Evolutionary conservation across 768 basidiomycete species (phyloP).

Genomic region (Lactarius evosmus): DNA sequence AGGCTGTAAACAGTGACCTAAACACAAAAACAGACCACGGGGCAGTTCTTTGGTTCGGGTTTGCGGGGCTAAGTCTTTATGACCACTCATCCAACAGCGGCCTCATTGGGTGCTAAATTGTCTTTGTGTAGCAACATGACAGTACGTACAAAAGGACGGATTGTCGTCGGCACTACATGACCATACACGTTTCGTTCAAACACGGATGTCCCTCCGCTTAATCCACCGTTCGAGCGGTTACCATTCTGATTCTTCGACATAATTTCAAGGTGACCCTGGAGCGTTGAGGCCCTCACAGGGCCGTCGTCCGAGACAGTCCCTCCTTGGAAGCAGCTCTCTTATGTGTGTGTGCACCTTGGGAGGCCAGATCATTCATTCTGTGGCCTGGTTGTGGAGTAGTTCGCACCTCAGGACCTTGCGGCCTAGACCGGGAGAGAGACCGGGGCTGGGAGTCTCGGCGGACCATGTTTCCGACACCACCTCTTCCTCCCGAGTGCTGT

Average conservation of each 20-base stretch:
- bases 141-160: not conserved
- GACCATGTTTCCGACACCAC: constrained; percentile 14
- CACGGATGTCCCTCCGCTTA: too few species aligned
- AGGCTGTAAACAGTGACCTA: not conserved
- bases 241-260: not conserved
- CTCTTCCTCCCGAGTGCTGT: constrained; percentile 16
- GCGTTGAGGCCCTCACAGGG: not conserved
- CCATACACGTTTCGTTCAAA: not conserved
- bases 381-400: not conserved
- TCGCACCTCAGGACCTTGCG: not conserved
- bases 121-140: not conserved
- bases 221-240: not conserved
- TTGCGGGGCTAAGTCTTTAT: not conserved
- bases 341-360: not conserved
- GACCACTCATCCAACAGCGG: not conserved
- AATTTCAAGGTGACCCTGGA: not conserved
- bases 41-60: not conserved
- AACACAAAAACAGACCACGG: not conserved
- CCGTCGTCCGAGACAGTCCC: not conserved
- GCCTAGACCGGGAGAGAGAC: not conserved
- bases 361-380: not conserved
- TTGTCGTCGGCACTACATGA: not conserved
- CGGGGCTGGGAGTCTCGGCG: not conserved
- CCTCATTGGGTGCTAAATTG: not conserved
- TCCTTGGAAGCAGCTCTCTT: not conserved